Evolutionary conservation across 2,329 filamentous ascomycete species (phyloP), one percentile per base, ranked within the genome.

Genomic region (Cladosporium sp.): DNA sequence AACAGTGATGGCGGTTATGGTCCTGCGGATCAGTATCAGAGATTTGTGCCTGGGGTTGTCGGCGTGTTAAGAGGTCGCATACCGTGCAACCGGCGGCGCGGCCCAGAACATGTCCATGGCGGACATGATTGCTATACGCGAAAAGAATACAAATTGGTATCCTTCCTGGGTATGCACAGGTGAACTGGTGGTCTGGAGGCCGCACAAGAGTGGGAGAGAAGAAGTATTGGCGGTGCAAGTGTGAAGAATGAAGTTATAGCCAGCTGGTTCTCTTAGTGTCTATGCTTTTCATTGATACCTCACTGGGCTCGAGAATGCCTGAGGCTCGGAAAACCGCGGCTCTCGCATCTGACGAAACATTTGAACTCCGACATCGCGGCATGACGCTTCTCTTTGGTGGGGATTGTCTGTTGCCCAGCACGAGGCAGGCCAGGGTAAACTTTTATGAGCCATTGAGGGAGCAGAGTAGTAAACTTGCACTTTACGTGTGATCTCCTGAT

Each of bases 81-180:
- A 90, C 88, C 88, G 86, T 65, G 86, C 82, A 71, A 91, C 85
- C 65, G 88, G 88, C 73, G 88, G 88, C 72, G 86, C 84, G 71
- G 83, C 81, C 85, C 86, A 89, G 76, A 89, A 89, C 69, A 72
- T 70, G 44, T 73, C 70, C 35, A 62, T 65, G 37, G 69, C 71
- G 26, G 70, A 72, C 72, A 72, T 72, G 56, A 28, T 53, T 63
- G 61, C 61, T 40, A 44, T 46, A 37, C 49, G 61, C 50, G 55
- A 12, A 52, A 44, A 29, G 37, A 21, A 46, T 33, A 55, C 50
- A 46, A 46, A 33, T 44, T 10, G 33, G 35, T 63, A 63, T 63
- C 26, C 60, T 63, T 63, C 16, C 35, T n/a, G 23, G 26, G 46
- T 53, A 31, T 44, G 16, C 68, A 26, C 21, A 63, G 50, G 33